A percentile compares a stretch with the other conserved stretches of the same genome.
Conservation (phyloP, 2,329 filamentous ascomycete species). For the Zelopaecilomyces penicillatus region DNA sequence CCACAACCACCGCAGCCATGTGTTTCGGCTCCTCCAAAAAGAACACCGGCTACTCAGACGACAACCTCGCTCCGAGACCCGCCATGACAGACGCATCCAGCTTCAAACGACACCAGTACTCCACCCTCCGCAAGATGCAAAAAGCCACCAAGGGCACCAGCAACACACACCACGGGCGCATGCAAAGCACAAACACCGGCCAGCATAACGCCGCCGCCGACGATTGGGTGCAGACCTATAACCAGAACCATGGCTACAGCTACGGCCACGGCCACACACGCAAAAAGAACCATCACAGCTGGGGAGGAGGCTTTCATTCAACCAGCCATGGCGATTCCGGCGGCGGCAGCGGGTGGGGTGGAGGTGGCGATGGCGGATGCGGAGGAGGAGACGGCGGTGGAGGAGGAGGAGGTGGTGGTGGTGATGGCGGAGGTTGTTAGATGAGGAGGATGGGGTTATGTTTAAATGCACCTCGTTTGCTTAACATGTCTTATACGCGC, state of each 20-base stretch:
- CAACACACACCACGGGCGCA: neutral
- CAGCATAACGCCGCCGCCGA: neutral
- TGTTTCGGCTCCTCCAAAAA: neutral
- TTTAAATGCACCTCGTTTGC: neutral
- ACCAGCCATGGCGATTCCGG: neutral
- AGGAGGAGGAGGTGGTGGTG: slow-evolving; percentile 1
- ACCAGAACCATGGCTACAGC: slow-evolving; percentile 1
- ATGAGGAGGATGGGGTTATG: neutral
- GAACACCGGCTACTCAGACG: neutral
- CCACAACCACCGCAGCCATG: neutral
- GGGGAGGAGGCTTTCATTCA: neutral
- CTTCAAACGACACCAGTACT: neutral
- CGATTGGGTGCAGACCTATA: neutral
- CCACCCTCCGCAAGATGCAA: neutral
- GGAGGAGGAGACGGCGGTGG: neutral
- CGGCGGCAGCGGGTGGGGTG: neutral
- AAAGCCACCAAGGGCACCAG: neutral
- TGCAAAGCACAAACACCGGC: neutral
- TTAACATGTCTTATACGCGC: too few species aligned
- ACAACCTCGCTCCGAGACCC: neutral
- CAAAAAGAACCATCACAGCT: neutral
- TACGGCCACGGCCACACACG: neutral
- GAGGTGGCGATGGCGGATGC: neutral
- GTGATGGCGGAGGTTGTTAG: neutral
- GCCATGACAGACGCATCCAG: neutral